Percentiles rank a stretch among this genome's conserved stretches.
Evolutionary conservation across 768 basidiomycete genomes (phyloP).

Genomic region (Mycena epipterygia): DNA sequence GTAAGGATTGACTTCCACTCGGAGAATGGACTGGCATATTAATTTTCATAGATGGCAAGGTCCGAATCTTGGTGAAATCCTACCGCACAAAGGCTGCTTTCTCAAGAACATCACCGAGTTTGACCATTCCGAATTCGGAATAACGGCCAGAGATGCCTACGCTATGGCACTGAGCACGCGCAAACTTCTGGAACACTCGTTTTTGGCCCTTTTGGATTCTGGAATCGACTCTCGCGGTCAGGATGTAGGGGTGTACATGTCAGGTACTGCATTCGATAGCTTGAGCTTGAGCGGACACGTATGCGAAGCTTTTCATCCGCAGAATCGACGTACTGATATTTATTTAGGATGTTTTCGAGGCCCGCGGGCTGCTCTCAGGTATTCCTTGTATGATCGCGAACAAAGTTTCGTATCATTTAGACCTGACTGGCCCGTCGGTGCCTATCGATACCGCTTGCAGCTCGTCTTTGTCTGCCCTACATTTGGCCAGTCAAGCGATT

Average conservation of each 20-base stretch:
- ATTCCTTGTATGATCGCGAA: constrained; percentile 43
- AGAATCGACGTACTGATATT: too few relatives aligned
- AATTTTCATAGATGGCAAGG: constrained; percentile 37
- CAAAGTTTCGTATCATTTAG: constrained; percentile 44
- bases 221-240: constrained; percentile 57
- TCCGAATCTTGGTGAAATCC: constrained; percentile 34
- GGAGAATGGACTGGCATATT: not conserved
- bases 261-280: constrained; percentile 34
- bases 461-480: constrained; percentile 53
- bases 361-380: not conserved
- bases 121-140: constrained; percentile 52
- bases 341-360: not conserved
- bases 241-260: constrained; percentile 55
- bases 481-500: constrained; percentile 53
- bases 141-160: constrained; percentile 47
- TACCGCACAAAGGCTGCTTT: constrained; percentile 37
- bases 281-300: constrained; percentile 5
- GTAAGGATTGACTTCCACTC: constrained; percentile 28
- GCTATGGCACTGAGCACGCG: constrained; percentile 47
- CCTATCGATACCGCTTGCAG: constrained; percentile 55
- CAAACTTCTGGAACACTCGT: constrained; percentile 45
- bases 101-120: constrained; percentile 48
- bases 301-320: too few relatives aligned
- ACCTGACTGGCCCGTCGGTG: constrained; percentile 48
- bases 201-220: constrained; percentile 56